Base-by-base conservation (phyloP, 805 yeast species). In the Starmerella potacharoeniae region DNA sequence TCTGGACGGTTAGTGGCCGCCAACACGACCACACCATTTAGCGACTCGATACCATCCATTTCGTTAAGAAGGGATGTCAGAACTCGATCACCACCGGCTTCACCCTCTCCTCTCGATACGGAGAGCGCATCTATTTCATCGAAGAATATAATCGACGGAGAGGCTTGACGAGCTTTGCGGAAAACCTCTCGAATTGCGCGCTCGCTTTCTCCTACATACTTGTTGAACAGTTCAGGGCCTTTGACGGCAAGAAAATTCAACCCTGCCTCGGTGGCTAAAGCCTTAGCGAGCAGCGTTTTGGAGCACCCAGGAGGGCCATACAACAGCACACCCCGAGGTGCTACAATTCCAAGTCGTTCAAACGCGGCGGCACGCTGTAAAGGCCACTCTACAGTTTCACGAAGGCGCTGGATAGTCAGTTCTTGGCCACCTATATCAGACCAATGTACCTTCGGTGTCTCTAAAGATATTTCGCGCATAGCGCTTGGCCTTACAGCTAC, bases 281-380 rank as follows among this genome's bases (percentile, higher is more conserved):
- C 97, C 65, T 91, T 91, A 1, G 97, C 97, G 0, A 95, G 87
- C 58, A 91, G 70, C 0, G 98, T 91, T 65, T 91, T 91, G 10
- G 97, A 90, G 72, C 97, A 91, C 14, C 98, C 98, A 0, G 98
- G 97, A 0, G 99, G 99, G 0, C 99, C 99, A 68, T 93, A 93
- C 22, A 93, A 73, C 48, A 93, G 69, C 1, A 93, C 84, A 39
- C 99, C 99, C 61, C 87, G 85, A 3, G 99, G 99, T 0, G 97
- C 89, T 44, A 79, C 74, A 4, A 93, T 83, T 0, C 97, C 97
- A 13, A 93, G 73, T 43, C 77, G 73, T 17, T 74, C 73, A 67
- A 93, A 93, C 0, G 95, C 76, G 0, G 81, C 89, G 0, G 86
- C 76, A 1, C 93, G 91, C 55, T 83, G 84, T 33, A 93, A 71